Conservation (phyloP, 2,329 filamentous ascomycete species). For the Ophiostoma pallidulum region DNA sequence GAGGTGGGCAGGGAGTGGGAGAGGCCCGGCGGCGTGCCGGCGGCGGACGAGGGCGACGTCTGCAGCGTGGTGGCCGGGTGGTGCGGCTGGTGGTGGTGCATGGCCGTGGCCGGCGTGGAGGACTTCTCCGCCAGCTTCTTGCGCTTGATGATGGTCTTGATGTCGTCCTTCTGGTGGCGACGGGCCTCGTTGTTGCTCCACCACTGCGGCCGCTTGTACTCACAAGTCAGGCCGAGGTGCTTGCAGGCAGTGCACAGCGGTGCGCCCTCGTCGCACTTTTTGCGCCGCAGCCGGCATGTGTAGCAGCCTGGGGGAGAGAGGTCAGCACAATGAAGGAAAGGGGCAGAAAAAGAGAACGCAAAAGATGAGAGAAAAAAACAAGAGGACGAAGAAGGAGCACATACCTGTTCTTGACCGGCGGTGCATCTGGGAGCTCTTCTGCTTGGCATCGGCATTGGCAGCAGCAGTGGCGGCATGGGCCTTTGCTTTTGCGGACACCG, state of each 20-base stretch:
- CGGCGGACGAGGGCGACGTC: conserved; percentile 25
- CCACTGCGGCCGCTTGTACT: conserved; percentile 96
- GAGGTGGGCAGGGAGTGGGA: conserved; percentile 76
- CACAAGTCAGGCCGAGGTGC: conserved; percentile 73
- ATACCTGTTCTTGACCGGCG: conserved; percentile 88
- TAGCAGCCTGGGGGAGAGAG: conserved; percentile 47
- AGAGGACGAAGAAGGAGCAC: no score
- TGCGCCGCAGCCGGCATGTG: conserved; percentile 56
- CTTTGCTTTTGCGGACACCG: conserved; percentile 32
- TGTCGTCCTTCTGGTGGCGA: conserved; percentile 79
- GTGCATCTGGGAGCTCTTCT: conserved; percentile 72
- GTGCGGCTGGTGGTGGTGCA: conserved; percentile 5
- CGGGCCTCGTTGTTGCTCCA: conserved; percentile 90
- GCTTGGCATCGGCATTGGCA: conserved; percentile 33
- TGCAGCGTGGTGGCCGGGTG: conserved; percentile 33
- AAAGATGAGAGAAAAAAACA: no score
- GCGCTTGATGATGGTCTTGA: conserved; percentile 96
- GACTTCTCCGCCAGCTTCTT: conserved; percentile 91
- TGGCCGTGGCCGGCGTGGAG: conserved; percentile 20
- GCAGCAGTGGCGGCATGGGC: conserved; percentile 31
- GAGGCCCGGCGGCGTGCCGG: conserved; percentile 64
- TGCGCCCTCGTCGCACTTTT: conserved; percentile 59
- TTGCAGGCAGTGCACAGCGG: conserved; percentile 57
- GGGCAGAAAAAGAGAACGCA: no score
- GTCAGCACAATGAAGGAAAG: no score